Conservation (phyloP, 2,329 filamentous ascomycete species). For the Aspergillus amoenus region DNA sequence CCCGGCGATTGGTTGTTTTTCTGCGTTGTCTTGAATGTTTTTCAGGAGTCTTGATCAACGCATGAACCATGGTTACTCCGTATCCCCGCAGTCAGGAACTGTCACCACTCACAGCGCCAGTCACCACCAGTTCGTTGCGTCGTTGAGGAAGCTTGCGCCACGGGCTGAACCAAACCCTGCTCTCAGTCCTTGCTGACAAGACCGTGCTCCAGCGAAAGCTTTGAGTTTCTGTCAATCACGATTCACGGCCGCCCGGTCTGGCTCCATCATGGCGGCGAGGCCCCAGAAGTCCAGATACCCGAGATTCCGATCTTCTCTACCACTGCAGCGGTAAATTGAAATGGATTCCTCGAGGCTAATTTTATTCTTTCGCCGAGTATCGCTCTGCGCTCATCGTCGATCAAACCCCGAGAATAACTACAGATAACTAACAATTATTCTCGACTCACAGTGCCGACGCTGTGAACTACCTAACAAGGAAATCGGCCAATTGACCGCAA, state of each 20-base stretch:
- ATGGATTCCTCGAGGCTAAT: neutral
- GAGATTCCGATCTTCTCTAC: neutral
- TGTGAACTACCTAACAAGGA: neutral
- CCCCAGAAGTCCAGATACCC: neutral
- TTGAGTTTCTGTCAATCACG: no score
- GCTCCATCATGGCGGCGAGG: no score
- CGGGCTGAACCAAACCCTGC: no score
- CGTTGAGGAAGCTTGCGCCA: no score
- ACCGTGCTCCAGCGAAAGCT: no score
- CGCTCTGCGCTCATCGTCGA: no score
- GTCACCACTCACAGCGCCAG: neutral
- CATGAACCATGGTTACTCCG: conserved; percentile 17
- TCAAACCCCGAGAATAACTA: neutral
- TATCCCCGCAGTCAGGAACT: conserved; percentile 1
- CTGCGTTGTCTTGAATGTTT: neutral
- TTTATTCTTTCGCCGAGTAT: neutral
- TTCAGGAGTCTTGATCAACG: conserved; percentile 14
- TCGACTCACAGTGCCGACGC: neutral
- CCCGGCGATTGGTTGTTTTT: neutral
- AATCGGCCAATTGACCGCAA: neutral
- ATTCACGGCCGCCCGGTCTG: no score
- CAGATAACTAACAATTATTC: neutral
- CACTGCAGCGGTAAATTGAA: neutral
- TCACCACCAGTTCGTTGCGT: neutral
- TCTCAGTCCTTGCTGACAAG: no score